Conservation (phyloP, 495 filamentous ascomycete species). For the Cryomyces minteri region DNA sequence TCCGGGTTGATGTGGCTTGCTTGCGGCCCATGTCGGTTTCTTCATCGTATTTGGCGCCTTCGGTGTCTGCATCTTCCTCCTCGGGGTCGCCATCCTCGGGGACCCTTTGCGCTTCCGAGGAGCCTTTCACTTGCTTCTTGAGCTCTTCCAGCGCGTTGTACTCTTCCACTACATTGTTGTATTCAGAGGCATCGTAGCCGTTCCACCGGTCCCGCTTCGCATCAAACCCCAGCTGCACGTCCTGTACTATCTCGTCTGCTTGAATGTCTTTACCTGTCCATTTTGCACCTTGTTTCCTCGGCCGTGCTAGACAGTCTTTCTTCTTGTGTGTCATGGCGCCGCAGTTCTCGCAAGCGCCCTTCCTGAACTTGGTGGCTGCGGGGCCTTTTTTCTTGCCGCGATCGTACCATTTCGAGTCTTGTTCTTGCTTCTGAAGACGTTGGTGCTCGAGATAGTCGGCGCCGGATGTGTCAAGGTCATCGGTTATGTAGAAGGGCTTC, state of each 20-base stretch:
- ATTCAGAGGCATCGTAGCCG: conserved; percentile 81
- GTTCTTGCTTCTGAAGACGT: conserved; percentile 55
- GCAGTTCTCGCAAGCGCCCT: conserved; percentile 96
- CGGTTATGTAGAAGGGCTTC: conserved; percentile 79
- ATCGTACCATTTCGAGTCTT: conserved; percentile 76
- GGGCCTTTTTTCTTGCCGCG: conserved; percentile 63
- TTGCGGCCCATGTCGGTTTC: conserved; percentile 93
- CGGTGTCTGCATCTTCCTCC: conserved; percentile 34
- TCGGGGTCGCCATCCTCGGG: conserved; percentile 12
- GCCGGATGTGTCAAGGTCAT: conserved; percentile 48
- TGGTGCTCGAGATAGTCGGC: conserved; percentile 96
- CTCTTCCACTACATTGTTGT: conserved; percentile 67
- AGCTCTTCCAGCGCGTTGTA: conserved; percentile 74
- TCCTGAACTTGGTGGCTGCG: conserved; percentile 88
- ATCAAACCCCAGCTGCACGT: conserved; percentile 82
- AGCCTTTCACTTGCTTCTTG: conserved; percentile 34
- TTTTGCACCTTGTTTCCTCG: conserved; percentile 75
- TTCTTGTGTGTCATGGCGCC: conserved; percentile 91
- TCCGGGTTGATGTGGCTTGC: conserved; percentile 75
- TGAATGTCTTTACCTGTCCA: conserved; percentile 90
- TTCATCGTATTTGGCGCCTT: conserved; percentile 73
- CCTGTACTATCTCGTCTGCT: conserved; percentile 74
- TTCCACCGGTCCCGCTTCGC: conserved; percentile 98
- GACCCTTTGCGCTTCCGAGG: conserved; percentile 4
- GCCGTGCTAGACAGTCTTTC: conserved; percentile 81